These are phyloP conservation scores for Hippophae rhamnoides DNA, from an alignment of 306 rosid species.

Conservation along the genomic window DNA sequence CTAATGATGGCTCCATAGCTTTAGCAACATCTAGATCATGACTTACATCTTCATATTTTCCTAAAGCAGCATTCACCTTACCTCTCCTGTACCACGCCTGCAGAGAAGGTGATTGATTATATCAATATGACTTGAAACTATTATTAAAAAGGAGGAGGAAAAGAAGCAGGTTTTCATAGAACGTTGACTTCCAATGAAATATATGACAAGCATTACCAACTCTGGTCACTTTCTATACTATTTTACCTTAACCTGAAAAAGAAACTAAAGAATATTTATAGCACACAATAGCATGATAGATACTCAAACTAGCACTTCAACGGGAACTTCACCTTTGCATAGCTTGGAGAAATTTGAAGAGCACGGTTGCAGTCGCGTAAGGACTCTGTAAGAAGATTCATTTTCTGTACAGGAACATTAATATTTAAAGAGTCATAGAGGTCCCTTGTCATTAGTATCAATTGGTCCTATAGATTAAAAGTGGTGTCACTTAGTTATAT, in stretches of 20 bases:
- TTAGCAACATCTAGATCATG: conserved; percentile 59
- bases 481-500: too few relatives aligned
- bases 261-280: too few relatives aligned
- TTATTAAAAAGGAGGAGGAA: background rate
- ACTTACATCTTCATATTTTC: conserved; percentile 51
- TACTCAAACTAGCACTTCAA: background rate
- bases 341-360: conserved; percentile 57
- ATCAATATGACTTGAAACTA: conserved; percentile 16
- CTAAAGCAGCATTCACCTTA: conserved; percentile 50
- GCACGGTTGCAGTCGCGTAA: conserved; percentile 66
- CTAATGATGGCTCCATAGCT: conserved; percentile 39
- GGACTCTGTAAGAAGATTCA: conserved; percentile 54
- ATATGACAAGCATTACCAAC: too few relatives aligned
- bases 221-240: too few relatives aligned
- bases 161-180: background rate
- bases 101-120: conserved; percentile 4
- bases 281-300: background rate
- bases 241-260: too few relatives aligned
- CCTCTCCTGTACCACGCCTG: conserved; percentile 95
- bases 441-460: too few relatives aligned
- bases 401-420: conserved; percentile 38
- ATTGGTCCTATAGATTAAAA: too few relatives aligned
- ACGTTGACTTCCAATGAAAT: too few relatives aligned
- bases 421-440: background rate
- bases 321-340: conserved; percentile 54